Evolutionary conservation across 2,329 filamentous ascomycete species (phyloP), one percentile per base, ranked within the genome.

Genomic region (Apiospora aurea): DNA sequence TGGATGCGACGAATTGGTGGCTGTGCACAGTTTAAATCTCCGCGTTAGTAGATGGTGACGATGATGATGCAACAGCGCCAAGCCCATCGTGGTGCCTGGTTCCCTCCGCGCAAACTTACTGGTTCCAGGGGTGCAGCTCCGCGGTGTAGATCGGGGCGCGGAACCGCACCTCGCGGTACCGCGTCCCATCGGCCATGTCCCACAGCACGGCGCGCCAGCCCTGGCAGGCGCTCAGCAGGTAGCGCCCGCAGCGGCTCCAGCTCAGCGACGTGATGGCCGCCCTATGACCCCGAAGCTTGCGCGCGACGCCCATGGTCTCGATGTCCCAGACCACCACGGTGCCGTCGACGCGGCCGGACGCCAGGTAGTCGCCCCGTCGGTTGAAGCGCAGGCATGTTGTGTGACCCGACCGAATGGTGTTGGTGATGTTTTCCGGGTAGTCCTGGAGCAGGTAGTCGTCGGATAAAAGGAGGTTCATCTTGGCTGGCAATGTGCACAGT

Each of bases 181-280:
- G 87, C 79, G 92, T 87, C 67, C 89, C 87, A 72, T 90, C 86
- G 70, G 88, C 88, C 72, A 99, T 86, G 82, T 99, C 96, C 96
- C 96, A 99, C 0, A 99, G 87, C 69, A 97, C 95, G 74, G 93
- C 95, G 83, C 97, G 97, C 94, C 96, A 98, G 79, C 97, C 96
- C 81, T 98, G 94, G 64, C 95, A 97, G 14, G 95, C 94, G 72
- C 94, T 97, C 72, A 99, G 89, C 70, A 99, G 87, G 82, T 97
- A 98, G 75, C 94, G 90, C 38, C 96, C 96, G 83, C 95, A 94
- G 77, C 92, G 89, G 70, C 96, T 98, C 96, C 96, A 99, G 85
- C 95, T 97, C 73, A 99, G 83, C 69, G 94, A 97, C 77, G 97
- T 96, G 72, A 99, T 95, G 80, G 96, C 96, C 79, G 94, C 92